These are phyloP conservation scores for Teunomyces cretensis DNA, from an alignment of 805 yeast genomes.

Conservation along the genomic window DNA sequence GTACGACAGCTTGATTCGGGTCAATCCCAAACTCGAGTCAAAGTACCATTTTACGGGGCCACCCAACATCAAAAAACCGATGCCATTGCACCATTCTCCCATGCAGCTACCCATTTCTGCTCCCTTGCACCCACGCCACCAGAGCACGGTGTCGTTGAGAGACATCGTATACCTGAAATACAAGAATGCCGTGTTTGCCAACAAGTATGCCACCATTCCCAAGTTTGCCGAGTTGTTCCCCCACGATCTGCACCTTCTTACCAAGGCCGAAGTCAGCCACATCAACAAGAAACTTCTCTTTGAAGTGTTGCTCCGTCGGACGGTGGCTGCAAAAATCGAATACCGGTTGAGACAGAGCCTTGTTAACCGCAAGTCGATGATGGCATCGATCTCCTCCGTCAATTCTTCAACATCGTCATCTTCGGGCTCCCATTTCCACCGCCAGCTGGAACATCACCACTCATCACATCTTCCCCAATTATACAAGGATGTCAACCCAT, in stretches of 20 bases:
- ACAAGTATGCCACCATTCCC: conserved; percentile 21
- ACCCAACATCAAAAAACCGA: background rate
- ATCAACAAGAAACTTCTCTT: conserved; percentile 32
- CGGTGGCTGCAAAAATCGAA: conserved; percentile 41
- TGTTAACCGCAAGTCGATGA: conserved; percentile 27
- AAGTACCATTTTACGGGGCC: background rate
- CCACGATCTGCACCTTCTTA: conserved; percentile 20
- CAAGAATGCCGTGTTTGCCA: conserved; percentile 24
- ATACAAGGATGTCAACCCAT: background rate
- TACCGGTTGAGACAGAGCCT: conserved; percentile 27
- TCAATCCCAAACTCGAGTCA: conserved; percentile 12
- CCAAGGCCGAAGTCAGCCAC: conserved; percentile 23
- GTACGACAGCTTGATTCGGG: conserved; percentile 14
- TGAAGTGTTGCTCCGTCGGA: conserved; percentile 39
- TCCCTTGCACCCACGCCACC: conserved; percentile 1
- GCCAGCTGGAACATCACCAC: too few relatives aligned
- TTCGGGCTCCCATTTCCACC: conserved; percentile 23
- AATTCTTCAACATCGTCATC: conserved; percentile 37
- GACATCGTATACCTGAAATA: conserved; percentile 29
- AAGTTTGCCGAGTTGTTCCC: conserved; percentile 29
- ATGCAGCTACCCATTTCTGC: conserved; percentile 4
- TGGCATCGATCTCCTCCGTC: conserved; percentile 30
- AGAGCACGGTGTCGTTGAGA: conserved; percentile 11
- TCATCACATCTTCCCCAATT: background rate
- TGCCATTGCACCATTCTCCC: background rate